Base-by-base conservation (phyloP, 1,284 basidiomycete genomes). In the Rhodotorula sp. region DNA sequence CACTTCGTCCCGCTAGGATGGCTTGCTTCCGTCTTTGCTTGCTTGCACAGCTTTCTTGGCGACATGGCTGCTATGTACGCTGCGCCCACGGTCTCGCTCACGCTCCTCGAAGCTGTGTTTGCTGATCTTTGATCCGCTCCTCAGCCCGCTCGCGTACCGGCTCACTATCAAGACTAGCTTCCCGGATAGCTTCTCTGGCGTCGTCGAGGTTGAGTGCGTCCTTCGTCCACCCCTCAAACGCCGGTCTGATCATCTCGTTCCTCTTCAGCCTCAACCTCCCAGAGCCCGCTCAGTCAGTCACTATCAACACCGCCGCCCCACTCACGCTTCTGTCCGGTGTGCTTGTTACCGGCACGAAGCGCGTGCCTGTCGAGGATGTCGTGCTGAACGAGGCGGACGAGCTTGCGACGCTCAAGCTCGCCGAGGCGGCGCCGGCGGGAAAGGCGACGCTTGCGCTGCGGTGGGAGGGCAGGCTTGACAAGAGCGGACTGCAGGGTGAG, bases 161-260 rank as follows among this genome's bases (percentile, higher is more conserved):
- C 82, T 97, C 64, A 89, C 88, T 61, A 84, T 96, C 82, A 89
- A 87, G 81, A 95, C 94, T 6, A 91, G 96, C 82, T 86, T 97
- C 64, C 85, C 90, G 72, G 85, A 87, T 64, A 86, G 82, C 32
- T 97, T 94, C 80, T 85, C 88, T 53, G 95, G 95, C 55, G 86
- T 90, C 69, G 91, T 89, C 44, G 87, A 88, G 77, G 88, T 94
- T 78, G 84, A 86, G 90, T 88, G 50, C 61, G 81, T 69, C n/a
- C 19, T 22, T 17, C 7, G 55, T 65, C 62, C 10, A n/a, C 51
- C 27, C 13, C 13, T 21, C 53, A 21, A 13, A 32, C 17, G 1
- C 15, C 50, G 13, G 10, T 8, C 53, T 54, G 19, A 54, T 32
- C 37, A 13, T 8, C n/a, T 2, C 61, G 25, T 54, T 19, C 22